Percentiles rank a stretch among this genome's conserved stretches.
Evolutionary conservation across 257 asterid genomes (phyloP).

Genomic region (Solanum chiquidenum): DNA sequence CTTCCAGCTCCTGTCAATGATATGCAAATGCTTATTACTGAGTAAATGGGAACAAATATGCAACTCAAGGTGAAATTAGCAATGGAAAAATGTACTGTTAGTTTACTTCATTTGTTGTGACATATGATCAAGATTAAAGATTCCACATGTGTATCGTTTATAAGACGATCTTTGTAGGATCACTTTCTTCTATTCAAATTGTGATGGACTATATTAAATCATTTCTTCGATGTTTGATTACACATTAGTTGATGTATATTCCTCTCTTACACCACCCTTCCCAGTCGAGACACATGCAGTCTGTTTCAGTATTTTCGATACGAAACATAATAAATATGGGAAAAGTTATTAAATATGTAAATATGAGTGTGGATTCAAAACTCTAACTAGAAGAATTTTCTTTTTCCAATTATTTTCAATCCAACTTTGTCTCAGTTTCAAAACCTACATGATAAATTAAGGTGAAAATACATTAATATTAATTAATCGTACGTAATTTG

Average conservation of each 20-base stretch:
- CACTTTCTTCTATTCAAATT: background rate
- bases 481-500: background rate
- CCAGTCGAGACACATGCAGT: rapidly evolving
- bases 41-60: constrained; percentile 16
- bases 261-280: background rate
- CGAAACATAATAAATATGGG: background rate
- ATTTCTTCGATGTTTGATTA: background rate
- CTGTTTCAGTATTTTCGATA: background rate
- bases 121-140: background rate
- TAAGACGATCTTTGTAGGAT: background rate
- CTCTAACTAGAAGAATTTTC: background rate
- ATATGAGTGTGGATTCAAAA: background rate
- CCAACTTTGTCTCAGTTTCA: background rate
- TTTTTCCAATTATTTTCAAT: background rate
- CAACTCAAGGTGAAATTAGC: background rate
- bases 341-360: background rate
- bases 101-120: background rate
- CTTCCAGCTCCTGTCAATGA: constrained; percentile 31
- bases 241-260: background rate
- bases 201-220: background rate
- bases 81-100: background rate
- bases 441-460: no score
- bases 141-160: background rate
- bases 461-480: background rate
- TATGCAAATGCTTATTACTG: constrained; percentile 39